Conservation (phyloP, 306 rosid genomes). For the Cotoneaster glaucophyllus region DNA sequence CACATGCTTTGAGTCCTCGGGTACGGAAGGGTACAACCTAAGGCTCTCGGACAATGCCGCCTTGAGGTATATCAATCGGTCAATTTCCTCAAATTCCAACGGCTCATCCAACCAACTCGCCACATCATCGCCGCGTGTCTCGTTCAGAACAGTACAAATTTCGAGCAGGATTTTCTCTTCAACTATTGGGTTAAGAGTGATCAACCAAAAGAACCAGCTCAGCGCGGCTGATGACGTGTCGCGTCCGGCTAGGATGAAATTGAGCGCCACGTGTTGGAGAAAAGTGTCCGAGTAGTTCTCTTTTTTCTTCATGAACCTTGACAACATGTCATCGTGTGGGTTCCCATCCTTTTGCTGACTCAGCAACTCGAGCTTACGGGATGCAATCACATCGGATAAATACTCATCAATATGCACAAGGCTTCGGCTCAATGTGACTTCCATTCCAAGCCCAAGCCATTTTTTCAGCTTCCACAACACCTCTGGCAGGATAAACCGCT, state of each 20-base stretch:
- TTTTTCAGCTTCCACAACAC: conserved; percentile 71
- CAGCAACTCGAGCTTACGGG: conserved; percentile 71
- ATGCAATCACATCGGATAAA: conserved; percentile 60
- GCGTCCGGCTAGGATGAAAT: conserved; percentile 92
- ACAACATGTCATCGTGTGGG: conserved; percentile 67
- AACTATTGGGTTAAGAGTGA: conserved; percentile 48
- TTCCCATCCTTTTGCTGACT: conserved; percentile 57
- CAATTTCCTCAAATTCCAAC: conserved; percentile 67
- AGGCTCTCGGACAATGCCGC: conserved; percentile 83
- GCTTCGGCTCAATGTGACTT: conserved; percentile 80
- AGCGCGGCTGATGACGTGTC: conserved; percentile 84
- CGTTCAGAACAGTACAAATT: conserved; percentile 47
- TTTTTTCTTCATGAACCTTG: conserved; percentile 83
- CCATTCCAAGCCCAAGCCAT: conserved; percentile 88
- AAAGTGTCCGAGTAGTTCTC: conserved; percentile 62
- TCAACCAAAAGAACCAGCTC: conserved; percentile 86
- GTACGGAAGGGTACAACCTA: conserved; percentile 77
- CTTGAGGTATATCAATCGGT: conserved; percentile 60
- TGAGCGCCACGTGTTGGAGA: conserved; percentile 78
- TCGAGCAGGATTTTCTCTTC: conserved; percentile 61
- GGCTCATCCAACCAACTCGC: conserved; percentile 55
- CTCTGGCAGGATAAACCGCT: conserved; percentile 70
- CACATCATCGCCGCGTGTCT: conserved; percentile 57
- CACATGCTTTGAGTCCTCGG: conserved; percentile 82
- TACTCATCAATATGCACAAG: conserved; percentile 56